phyloP scores from a whole-genome alignment of 306 rosid species.

The Ammopiptanthus mongolicus region DNA sequence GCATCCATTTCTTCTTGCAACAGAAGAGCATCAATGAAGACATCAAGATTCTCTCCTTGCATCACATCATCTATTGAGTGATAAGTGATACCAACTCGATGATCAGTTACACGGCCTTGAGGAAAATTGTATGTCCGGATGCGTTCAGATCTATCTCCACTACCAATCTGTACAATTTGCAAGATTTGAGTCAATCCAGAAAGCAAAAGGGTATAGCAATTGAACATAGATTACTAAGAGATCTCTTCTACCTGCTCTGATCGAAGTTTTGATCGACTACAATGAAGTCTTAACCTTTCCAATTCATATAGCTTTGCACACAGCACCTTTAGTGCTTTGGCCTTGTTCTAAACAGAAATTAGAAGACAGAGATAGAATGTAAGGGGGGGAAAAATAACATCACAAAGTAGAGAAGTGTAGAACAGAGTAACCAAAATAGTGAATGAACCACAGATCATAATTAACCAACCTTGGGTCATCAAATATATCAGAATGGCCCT shows the following conservation, averaged over 20 bases:
- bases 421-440: slow-evolving; percentile 15
- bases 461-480: not conserved
- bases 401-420: not conserved
- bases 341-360: slow-evolving; percentile 62
- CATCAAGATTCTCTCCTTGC: slow-evolving; percentile 75
- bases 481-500: not conserved
- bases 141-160: slow-evolving; percentile 93
- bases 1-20: slow-evolving; percentile 90
- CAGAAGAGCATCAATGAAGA: slow-evolving; percentile 73
- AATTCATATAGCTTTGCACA: slow-evolving; percentile 88
- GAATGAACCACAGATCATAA: not conserved
- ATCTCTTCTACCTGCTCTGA: slow-evolving; percentile 60
- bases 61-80: slow-evolving; percentile 76
- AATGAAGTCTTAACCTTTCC: slow-evolving; percentile 69
- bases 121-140: slow-evolving; percentile 88
- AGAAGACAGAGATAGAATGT: not conserved
- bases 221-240: not conserved
- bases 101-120: slow-evolving; percentile 94
- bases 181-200: slow-evolving; percentile 15
- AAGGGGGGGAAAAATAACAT: not conserved
- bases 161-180: slow-evolving; percentile 58
- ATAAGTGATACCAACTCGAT: slow-evolving; percentile 78
- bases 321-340: slow-evolving; percentile 78
- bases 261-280: slow-evolving; percentile 68
- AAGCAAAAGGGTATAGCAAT: not conserved